Evolutionary conservation across 305 asterid genomes (phyloP).

Genomic region (Fraxinus sp.): DNA sequence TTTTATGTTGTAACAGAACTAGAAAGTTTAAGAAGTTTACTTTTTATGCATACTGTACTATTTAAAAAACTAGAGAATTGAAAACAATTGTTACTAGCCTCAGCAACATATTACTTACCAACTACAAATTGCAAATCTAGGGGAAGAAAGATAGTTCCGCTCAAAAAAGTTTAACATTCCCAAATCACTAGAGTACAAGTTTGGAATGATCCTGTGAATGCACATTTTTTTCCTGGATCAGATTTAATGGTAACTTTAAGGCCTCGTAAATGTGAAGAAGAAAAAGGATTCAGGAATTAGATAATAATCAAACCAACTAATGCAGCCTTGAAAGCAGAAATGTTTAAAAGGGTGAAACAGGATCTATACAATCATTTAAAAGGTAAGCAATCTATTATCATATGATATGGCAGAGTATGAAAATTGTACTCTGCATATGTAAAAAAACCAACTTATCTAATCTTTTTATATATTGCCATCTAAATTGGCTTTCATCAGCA

Average conservation of each 20-base stretch:
- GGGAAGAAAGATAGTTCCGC: not conserved
- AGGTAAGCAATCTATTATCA: not conserved
- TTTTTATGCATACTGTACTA: not conserved
- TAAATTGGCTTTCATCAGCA: not conserved
- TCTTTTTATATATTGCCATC: not conserved
- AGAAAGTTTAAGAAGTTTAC: not conserved
- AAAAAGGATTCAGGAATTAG: not conserved
- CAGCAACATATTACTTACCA: not conserved
- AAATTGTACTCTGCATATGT: not conserved
- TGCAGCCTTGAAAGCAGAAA: not conserved
- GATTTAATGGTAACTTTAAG: not conserved
- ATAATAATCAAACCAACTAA: not conserved
- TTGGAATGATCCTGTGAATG: not conserved
- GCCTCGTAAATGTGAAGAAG: not conserved
- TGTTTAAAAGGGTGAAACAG: not conserved
- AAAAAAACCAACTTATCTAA: not conserved
- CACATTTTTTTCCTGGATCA: not conserved
- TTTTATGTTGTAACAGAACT: not conserved
- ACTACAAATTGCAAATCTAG: not conserved
- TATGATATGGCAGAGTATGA: not conserved
- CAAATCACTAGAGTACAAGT: not conserved
- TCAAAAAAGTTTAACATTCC: not conserved
- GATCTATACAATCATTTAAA: not conserved
- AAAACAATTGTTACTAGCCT: not conserved
- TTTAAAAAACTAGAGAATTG: not conserved